Evolutionary conservation across 177 flowering plant genomes (phyloP).

Genomic region (Vitis hybrid): DNA sequence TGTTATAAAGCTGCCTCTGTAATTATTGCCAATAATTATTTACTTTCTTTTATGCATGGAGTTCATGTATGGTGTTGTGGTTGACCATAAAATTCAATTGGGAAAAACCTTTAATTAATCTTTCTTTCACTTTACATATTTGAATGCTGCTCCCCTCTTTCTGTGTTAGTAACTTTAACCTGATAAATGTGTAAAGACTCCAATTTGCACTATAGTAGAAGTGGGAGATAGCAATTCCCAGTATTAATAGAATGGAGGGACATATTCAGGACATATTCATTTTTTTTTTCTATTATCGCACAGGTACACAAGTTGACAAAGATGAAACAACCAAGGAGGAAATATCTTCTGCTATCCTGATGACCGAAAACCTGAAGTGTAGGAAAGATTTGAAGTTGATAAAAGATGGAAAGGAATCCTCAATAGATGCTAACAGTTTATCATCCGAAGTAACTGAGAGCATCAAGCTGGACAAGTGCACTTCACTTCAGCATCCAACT

Average conservation of each 20-base stretch:
- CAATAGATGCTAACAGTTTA: background rate
- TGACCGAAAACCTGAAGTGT: background rate
- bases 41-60: background rate
- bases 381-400: conserved; percentile 9
- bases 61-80: background rate
- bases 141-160: background rate
- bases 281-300: background rate
- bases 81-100: background rate
- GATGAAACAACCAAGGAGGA: background rate
- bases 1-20: background rate
- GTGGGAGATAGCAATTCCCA: background rate
- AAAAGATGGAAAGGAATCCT: conserved; percentile 9
- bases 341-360: too few species aligned
- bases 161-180: background rate
- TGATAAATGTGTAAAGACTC: background rate
- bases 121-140: background rate
- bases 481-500: background rate
- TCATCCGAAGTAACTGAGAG: conserved; percentile 4
- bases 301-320: background rate
- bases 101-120: background rate
- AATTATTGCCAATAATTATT: background rate
- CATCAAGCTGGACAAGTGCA: conserved; percentile 8
- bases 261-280: background rate
- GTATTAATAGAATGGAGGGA: background rate
- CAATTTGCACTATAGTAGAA: too few species aligned